A percentile compares a stretch with the other conserved stretches of the same genome.
These are phyloP conservation scores for Puccinia brachypodii DNA, from an alignment of 1,284 basidiomycete genomes.

Conservation along the genomic window DNA sequence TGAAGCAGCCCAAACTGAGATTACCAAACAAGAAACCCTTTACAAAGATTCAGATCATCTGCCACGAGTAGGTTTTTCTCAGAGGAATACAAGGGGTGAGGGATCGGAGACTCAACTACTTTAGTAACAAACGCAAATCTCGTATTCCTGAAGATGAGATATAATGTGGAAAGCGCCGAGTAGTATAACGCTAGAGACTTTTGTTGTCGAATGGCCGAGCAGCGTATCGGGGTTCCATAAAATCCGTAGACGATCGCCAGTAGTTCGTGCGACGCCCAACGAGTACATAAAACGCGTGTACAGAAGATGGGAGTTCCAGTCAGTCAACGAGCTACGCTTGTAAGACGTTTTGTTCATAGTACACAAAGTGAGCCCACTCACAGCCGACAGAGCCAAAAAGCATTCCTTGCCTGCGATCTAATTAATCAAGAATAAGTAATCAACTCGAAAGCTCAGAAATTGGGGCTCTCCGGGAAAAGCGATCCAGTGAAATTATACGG, in stretches of 20 bases:
- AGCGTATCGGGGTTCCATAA: neutral
- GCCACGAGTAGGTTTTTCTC: neutral
- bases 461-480: neutral
- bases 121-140: constrained; percentile 43
- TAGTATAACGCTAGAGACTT: constrained; percentile 51
- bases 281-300: neutral
- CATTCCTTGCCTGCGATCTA: constrained; percentile 54
- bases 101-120: constrained; percentile 16
- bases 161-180: constrained; percentile 51
- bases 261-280: neutral
- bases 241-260: neutral
- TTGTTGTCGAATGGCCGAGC: neutral
- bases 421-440: neutral
- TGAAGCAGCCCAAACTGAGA: constrained; percentile 50
- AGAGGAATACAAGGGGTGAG: neutral
- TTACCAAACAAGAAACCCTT: constrained; percentile 49
- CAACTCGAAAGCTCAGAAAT: neutral
- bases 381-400: constrained; percentile 54
- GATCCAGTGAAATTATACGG: neutral
- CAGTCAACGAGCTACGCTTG: neutral
- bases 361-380: neutral
- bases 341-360: neutral
- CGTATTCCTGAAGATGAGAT: constrained; percentile 53
- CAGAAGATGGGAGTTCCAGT: neutral
- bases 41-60: neutral